Conservation (phyloP, 2,329 filamentous ascomycete genomes). For the Penicillium aurantiogriseum region DNA sequence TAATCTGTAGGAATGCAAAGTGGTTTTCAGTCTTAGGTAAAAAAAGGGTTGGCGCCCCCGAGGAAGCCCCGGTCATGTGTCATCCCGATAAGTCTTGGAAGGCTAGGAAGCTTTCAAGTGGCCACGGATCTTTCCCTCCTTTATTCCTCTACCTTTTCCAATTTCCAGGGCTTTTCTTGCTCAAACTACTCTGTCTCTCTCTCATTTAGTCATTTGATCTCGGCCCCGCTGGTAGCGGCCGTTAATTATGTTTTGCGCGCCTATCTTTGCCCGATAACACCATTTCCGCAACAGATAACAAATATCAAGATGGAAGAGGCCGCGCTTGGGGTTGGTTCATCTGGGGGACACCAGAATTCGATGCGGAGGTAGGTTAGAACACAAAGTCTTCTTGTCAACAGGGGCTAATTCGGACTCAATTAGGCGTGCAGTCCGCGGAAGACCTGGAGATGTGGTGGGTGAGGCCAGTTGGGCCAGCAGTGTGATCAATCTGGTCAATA, state of each 20-base stretch:
- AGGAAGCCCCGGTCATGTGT: slow-evolving; percentile 6
- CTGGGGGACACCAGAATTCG: slow-evolving; percentile 11
- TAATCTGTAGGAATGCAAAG: background rate
- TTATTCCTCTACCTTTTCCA: background rate
- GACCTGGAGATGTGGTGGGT: slow-evolving; percentile 66
- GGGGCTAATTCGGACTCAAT: background rate
- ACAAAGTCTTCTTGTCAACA: background rate
- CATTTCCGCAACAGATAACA: slow-evolving; percentile 13
- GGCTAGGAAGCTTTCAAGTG: background rate
- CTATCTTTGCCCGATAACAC: slow-evolving; percentile 14
- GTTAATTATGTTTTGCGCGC: slow-evolving; percentile 28
- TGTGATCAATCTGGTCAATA: slow-evolving; percentile 93
- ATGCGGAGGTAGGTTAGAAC: background rate
- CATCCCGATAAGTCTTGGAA: slow-evolving; percentile 2
- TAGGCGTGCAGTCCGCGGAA: slow-evolving; percentile 53
- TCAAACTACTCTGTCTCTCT: slow-evolving; percentile 4
- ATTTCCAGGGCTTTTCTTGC: slow-evolving; percentile 4
- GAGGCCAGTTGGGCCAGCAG: slow-evolving; percentile 87
- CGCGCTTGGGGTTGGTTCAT: slow-evolving; percentile 27
- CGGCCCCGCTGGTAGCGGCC: slow-evolving; percentile 26
- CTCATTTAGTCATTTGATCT: slow-evolving; percentile 2
- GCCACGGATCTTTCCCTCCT: slow-evolving; percentile 5
- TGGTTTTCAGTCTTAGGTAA: background rate
- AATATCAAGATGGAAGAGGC: slow-evolving; percentile 33
- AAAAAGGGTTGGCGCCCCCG: background rate